phyloP scores from a whole-genome alignment of 73 alveolate genomes.

The Tetrahymena malaccensis region DNA sequence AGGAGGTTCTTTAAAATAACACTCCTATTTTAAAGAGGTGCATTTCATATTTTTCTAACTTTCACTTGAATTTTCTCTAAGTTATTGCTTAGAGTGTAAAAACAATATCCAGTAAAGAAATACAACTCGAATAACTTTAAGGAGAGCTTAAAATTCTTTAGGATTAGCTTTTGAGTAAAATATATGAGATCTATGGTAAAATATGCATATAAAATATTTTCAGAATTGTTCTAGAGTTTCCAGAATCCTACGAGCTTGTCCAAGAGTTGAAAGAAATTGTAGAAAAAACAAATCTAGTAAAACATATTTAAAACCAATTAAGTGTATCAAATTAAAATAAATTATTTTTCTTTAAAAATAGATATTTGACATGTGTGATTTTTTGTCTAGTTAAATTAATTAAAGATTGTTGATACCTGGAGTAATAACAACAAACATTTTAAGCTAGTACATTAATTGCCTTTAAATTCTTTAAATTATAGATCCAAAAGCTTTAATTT shows the following conservation, averaged over 20 bases:
- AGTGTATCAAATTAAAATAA: not conserved
- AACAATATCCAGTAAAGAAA: not conserved
- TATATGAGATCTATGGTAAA: not conserved
- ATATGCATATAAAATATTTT: not conserved
- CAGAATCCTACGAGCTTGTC: not conserved
- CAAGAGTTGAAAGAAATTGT: not conserved
- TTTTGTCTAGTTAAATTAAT: not conserved
- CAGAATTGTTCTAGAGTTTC: not conserved
- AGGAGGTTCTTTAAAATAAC: not conserved
- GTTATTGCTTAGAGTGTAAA: not conserved
- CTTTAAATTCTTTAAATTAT: conserved; percentile 12
- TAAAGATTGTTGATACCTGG: conserved; percentile 30
- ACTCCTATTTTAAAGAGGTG: not conserved
- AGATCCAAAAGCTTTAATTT: conserved; percentile 16
- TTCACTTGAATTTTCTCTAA: not conserved
- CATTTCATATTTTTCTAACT: not conserved
- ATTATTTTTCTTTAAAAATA: not conserved
- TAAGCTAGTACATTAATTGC: conserved; percentile 22
- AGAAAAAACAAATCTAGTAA: not conserved
- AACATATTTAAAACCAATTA: not conserved
- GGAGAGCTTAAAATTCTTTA: not conserved
- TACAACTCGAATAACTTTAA: not conserved
- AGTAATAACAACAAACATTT: conserved; percentile 19
- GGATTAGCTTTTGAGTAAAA: not conserved
- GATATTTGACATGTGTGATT: not conserved